These are phyloP conservation scores for Claviceps cyperi DNA, from an alignment of 2,329 filamentous ascomycete species.

Conservation along the genomic window DNA sequence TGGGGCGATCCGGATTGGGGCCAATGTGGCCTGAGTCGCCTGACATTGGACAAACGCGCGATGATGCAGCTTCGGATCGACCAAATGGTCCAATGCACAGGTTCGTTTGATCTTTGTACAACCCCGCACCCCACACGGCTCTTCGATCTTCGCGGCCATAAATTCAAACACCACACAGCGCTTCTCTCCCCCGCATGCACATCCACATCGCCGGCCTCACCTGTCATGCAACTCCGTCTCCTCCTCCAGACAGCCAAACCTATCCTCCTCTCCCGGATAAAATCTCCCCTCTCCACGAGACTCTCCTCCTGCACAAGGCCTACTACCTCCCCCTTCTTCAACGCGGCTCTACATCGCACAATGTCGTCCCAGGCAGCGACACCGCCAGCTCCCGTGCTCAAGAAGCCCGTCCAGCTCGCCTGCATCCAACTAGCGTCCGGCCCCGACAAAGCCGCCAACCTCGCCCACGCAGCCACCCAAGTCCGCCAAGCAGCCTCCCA, in stretches of 20 bases:
- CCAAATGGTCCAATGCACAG: too few species aligned
- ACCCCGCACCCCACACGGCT: too few species aligned
- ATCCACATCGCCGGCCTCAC: neutral
- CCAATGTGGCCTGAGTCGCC: neutral
- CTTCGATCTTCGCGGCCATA: too few species aligned
- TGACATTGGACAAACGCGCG: neutral
- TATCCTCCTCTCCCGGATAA: neutral
- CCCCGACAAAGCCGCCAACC: conserved; percentile 73
- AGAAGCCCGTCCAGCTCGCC: conserved; percentile 64
- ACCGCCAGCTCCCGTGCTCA: conserved; percentile 35
- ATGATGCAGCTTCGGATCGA: too few species aligned
- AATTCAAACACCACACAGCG: neutral
- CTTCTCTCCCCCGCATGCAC: neutral
- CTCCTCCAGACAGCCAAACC: neutral
- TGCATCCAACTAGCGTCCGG: conserved; percentile 71
- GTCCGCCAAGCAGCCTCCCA: conserved; percentile 64
- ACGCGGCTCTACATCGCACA: neutral
- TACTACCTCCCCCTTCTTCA: too few species aligned
- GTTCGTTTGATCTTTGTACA: too few species aligned
- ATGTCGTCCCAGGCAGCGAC: conserved; percentile 2
- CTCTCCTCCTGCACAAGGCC: too few species aligned
- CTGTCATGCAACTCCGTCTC: conserved; percentile 1
- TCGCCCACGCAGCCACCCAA: conserved; percentile 63
- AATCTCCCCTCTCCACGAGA: too few species aligned
- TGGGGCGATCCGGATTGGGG: neutral